A percentile compares a stretch with the other conserved stretches of the same genome.
phyloP scores from a whole-genome alignment of 1,284 basidiomycete species.

The Cerrena zonata region DNA sequence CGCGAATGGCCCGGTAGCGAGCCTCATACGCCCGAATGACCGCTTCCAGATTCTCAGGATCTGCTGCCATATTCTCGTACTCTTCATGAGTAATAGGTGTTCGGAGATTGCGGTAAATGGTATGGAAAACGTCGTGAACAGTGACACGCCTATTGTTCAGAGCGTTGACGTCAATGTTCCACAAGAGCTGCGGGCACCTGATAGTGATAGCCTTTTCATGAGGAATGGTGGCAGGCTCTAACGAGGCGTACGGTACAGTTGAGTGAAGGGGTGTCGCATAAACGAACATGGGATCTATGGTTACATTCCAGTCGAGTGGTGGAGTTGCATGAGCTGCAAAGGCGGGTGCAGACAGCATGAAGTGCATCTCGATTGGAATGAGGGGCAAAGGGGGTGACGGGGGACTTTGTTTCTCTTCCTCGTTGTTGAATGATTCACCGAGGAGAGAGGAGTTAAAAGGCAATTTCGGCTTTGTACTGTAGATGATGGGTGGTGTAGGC shows the following conservation, averaged over 20 bases:
- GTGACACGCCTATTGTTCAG: background rate
- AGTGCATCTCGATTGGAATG: too few relatives aligned
- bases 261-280: background rate
- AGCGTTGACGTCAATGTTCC: background rate
- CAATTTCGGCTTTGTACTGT: too few relatives aligned
- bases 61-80: too few relatives aligned
- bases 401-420: too few relatives aligned
- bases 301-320: conserved; percentile 4
- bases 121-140: conserved; percentile 3
- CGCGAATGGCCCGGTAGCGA: background rate
- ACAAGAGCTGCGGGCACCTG: background rate
- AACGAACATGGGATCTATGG: background rate
- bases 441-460: too few relatives aligned
- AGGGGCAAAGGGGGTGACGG: too few relatives aligned
- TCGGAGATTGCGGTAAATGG: conserved; percentile 2
- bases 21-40: background rate
- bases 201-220: background rate
- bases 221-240: conserved; percentile 2
- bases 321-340: too few relatives aligned
- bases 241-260: background rate
- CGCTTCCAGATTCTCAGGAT: too few relatives aligned
- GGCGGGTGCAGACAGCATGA: too few relatives aligned
- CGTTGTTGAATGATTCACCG: too few relatives aligned
- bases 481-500: too few relatives aligned
- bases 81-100: too few relatives aligned